phyloP scores from a whole-genome alignment of 2,329 filamentous ascomycete species.

The Fusarium verticillioides region DNA sequence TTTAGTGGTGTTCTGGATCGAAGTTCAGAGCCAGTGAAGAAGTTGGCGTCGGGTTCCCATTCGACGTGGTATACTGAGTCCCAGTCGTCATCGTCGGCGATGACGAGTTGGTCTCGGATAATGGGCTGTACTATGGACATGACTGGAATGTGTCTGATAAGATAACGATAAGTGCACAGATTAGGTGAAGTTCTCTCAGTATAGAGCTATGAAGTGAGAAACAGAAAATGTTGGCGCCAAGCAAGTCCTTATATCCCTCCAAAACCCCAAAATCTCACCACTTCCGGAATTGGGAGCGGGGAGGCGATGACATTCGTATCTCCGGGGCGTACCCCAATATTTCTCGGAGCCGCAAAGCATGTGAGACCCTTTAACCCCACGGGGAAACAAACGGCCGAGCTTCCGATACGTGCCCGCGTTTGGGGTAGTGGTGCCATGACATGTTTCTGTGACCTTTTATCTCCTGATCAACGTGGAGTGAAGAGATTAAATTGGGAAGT shows the following conservation, averaged over 20 bases:
- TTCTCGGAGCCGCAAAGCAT: slow-evolving; percentile 22
- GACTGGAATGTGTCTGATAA: neutral
- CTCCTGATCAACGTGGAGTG: slow-evolving; percentile 1
- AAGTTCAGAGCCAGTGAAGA: neutral
- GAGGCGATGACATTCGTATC: neutral
- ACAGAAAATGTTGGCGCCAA: neutral
- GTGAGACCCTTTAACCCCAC: slow-evolving; percentile 19
- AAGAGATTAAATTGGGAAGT: neutral
- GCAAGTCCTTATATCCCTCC: slow-evolving; percentile 2
- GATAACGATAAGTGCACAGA: neutral
- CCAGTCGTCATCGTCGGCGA: neutral
- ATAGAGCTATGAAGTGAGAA: rapidly evolving
- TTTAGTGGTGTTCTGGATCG: neutral
- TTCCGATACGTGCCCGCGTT: slow-evolving; percentile 32
- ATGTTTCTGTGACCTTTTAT: neutral
- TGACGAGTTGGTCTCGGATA: neutral
- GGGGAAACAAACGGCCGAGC: slow-evolving; percentile 14
- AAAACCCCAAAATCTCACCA: neutral
- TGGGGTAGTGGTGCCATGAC: neutral
- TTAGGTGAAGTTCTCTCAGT: rapidly evolving
- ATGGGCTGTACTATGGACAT: slow-evolving; percentile 19
- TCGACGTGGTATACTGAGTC: slow-evolving; percentile 9
- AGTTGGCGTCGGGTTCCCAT: slow-evolving; percentile 15
- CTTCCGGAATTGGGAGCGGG: neutral
- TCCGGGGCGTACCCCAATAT: slow-evolving; percentile 8